A percentile compares a stretch with the other conserved stretches of the same genome.
Conservation (phyloP, 441 rosid species). For the Biscutella auriculata region DNA sequence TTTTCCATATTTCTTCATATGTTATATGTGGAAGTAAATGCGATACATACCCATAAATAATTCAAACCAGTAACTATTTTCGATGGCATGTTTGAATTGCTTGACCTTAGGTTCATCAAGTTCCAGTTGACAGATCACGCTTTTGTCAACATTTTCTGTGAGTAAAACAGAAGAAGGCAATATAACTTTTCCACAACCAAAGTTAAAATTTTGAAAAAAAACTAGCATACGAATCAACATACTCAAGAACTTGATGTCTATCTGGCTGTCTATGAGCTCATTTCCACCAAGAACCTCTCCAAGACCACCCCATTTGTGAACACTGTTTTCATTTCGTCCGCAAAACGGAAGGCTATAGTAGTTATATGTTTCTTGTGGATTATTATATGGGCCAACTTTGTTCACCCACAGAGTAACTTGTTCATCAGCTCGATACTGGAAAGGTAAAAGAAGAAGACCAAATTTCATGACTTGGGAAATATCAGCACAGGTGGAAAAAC, state of each 20-base stretch:
- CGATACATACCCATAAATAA: constrained; percentile 79
- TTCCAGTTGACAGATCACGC: constrained; percentile 45
- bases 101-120: constrained; percentile 62
- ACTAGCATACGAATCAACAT: constrained; percentile 16
- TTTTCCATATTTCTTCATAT: not conserved
- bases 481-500: too few relatives aligned
- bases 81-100: constrained; percentile 82
- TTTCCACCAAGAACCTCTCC: constrained; percentile 99
- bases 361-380: constrained; percentile 99
- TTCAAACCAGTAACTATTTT: constrained; percentile 88
- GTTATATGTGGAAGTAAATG: not conserved
- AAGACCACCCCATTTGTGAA: constrained; percentile 99
- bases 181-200: too few relatives aligned
- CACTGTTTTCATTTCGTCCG: constrained; percentile 38
- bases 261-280: constrained; percentile 92
- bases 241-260: constrained; percentile 79
- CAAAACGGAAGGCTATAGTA: constrained; percentile 99
- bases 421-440: constrained; percentile 78
- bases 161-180: not conserved
- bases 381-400: constrained; percentile 98
- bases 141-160: constrained; percentile 61
- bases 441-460: constrained; percentile 6
- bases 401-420: constrained; percentile 93
- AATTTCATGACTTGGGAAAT: not conserved
- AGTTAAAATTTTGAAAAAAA: too few relatives aligned